phyloP scores from a whole-genome alignment of 371 early-diverging fungal genomes.

The Rhizopus delemar region DNA sequence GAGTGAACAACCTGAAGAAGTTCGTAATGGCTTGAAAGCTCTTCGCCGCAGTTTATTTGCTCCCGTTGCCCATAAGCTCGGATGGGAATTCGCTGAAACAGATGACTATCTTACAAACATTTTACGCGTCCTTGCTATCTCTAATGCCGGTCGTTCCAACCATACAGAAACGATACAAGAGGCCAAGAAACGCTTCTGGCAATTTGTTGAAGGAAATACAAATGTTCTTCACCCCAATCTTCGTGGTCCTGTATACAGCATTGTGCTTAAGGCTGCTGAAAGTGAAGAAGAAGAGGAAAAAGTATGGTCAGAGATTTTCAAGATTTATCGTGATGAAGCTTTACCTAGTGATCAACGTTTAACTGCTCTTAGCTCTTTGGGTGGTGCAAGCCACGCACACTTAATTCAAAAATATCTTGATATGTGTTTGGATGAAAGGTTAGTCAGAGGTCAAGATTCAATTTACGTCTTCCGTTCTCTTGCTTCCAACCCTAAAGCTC shows the following conservation, averaged over 20 bases:
- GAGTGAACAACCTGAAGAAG: constrained; percentile 52
- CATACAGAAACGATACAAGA: constrained; percentile 38
- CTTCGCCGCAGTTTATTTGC: constrained; percentile 60
- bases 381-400: constrained; percentile 62
- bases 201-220: constrained; percentile 39
- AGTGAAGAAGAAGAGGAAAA: constrained; percentile 61
- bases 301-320: constrained; percentile 70
- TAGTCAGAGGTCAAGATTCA: constrained; percentile 85
- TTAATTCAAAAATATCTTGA: constrained; percentile 63
- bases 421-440: constrained; percentile 65
- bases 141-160: constrained; percentile 46
- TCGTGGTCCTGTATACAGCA: constrained; percentile 77
- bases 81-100: constrained; percentile 56
- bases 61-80: constrained; percentile 58
- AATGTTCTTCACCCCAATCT: constrained; percentile 81
- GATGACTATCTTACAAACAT: constrained; percentile 56
- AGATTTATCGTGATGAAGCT: constrained; percentile 71
- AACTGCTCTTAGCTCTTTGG: constrained; percentile 75
- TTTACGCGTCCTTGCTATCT: constrained; percentile 49
- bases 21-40: constrained; percentile 47
- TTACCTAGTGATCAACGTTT: constrained; percentile 75
- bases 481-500: constrained; percentile 61
- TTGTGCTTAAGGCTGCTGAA: constrained; percentile 69
- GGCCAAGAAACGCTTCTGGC: constrained; percentile 51
- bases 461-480: constrained; percentile 61